These are phyloP conservation scores for Corinectria fuckeliana DNA, from an alignment of 2,329 filamentous ascomycete genomes.

Conservation along the genomic window DNA sequence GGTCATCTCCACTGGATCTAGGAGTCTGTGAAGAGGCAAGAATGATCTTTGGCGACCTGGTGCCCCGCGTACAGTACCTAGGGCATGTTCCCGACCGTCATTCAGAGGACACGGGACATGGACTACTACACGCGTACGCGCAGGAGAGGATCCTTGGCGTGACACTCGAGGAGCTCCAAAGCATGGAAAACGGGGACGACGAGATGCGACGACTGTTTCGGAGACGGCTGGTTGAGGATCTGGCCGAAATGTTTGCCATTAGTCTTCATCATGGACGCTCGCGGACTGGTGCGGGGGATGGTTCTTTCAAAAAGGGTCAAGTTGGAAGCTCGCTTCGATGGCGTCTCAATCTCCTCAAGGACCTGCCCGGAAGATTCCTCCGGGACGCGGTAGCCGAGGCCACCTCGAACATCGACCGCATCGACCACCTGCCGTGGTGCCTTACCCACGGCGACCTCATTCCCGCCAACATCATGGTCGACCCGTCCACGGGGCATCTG, in stretches of 20 bases:
- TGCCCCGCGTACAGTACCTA: constrained; percentile 49
- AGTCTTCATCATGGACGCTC: constrained; percentile 42
- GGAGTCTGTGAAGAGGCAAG: constrained; percentile 46
- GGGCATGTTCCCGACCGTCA: constrained; percentile 38
- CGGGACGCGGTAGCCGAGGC: constrained; percentile 34
- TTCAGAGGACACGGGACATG: not conserved
- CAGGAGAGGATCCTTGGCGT: constrained; percentile 51
- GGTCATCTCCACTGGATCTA: constrained; percentile 50
- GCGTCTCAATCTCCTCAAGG: constrained; percentile 47
- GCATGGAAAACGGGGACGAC: constrained; percentile 4
- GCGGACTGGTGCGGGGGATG: not conserved
- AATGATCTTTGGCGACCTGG: constrained; percentile 48
- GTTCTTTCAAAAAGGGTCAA: constrained; percentile 32
- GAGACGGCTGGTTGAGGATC: constrained; percentile 47
- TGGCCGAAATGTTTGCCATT: constrained; percentile 49
- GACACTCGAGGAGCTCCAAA: constrained; percentile 45
- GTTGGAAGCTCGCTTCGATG: constrained; percentile 51
- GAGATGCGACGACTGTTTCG: constrained; percentile 13
- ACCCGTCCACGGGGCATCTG: constrained; percentile 50
- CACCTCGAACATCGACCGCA: constrained; percentile 39
- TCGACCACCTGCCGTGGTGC: constrained; percentile 58
- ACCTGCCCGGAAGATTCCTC: constrained; percentile 45
- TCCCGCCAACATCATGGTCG: constrained; percentile 62
- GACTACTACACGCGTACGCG: constrained; percentile 47
- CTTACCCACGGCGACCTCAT: constrained; percentile 68